Conservation (phyloP, 805 yeast genomes). For the Crinitomyces ghanaensis region DNA sequence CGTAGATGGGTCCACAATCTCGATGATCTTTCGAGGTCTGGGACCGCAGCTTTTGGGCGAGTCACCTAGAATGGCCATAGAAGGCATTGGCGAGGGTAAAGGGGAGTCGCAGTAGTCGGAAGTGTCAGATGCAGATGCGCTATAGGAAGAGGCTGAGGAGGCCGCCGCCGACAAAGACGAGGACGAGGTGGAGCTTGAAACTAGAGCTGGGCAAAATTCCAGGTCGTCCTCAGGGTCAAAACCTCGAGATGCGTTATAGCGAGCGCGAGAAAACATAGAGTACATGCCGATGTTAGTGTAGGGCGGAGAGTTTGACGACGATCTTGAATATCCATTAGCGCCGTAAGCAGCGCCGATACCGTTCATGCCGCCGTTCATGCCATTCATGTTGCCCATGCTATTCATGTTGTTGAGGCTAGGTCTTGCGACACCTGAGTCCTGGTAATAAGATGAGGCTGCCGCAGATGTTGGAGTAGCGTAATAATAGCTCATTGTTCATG, state of each 20-base stretch:
- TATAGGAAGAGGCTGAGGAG: slow-evolving; percentile 3
- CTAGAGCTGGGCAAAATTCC: slow-evolving; percentile 50
- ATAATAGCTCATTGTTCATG: slow-evolving; percentile 9
- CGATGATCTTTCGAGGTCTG: slow-evolving; percentile 28
- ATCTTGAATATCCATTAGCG: slow-evolving; percentile 11
- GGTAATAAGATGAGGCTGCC: slow-evolving; percentile 2
- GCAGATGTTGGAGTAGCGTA: slow-evolving; percentile 9
- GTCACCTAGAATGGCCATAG: slow-evolving; percentile 6
- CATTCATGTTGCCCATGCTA: no score
- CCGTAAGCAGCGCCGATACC: slow-evolving; percentile 4
- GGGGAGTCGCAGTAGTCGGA: slow-evolving; percentile 8
- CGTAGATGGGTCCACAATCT: slow-evolving; percentile 46
- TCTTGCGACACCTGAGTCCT: no score
- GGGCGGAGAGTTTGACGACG: slow-evolving; percentile 23
- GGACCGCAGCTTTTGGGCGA: slow-evolving; percentile 8
- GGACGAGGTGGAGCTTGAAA: slow-evolving; percentile 6
- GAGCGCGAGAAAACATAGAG: slow-evolving; percentile 16
- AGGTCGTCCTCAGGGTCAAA: slow-evolving; percentile 62
- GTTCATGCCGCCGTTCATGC: no score
- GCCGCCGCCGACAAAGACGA: slow-evolving; percentile 6
- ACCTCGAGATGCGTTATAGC: slow-evolving; percentile 51
- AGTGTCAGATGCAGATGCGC: slow-evolving; percentile 6
- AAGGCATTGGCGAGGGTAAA: slow-evolving; percentile 8
- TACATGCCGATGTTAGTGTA: slow-evolving; percentile 10
- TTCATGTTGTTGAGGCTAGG: no score